Percentiles rank a stretch among this genome's conserved stretches.
These are phyloP conservation scores for Nevesoporus exiguus DNA, from an alignment of 768 basidiomycete species.

Conservation along the genomic window DNA sequence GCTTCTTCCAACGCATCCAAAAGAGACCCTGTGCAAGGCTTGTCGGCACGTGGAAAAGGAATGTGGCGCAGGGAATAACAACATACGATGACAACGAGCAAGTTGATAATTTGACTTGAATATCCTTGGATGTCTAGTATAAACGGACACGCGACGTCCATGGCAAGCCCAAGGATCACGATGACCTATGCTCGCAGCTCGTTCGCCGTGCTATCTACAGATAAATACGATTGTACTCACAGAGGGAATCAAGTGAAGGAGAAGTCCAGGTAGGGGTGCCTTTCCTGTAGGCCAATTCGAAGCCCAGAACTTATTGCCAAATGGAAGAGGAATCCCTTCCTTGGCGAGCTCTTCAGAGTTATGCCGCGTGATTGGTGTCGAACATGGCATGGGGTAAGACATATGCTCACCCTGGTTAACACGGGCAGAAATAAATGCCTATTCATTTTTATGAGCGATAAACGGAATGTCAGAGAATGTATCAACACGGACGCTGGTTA, in stretches of 20 bases:
- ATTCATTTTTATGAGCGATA: neutral
- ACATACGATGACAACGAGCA: conserved; percentile 48
- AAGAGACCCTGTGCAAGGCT: conserved; percentile 44
- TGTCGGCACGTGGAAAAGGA: neutral
- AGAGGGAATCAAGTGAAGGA: conserved; percentile 53
- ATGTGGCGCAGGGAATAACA: conserved; percentile 26
- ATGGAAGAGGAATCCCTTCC: conserved; percentile 59
- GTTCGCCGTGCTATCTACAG: neutral
- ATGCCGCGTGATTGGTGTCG: neutral
- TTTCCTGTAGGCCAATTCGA: conserved; percentile 59
- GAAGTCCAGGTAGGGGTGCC: conserved; percentile 50
- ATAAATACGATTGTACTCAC: conserved; percentile 22
- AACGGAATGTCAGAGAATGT: neutral
- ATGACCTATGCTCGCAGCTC: conserved; percentile 37
- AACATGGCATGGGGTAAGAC: neutral
- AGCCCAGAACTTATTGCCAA: conserved; percentile 57
- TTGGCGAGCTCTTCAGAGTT: conserved; percentile 48
- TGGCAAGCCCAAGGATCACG: conserved; percentile 53
- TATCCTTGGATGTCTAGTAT: conserved; percentile 51
- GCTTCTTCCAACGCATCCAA: conserved; percentile 52
- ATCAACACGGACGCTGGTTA: conserved; percentile 25
- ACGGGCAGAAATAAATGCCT: conserved; percentile 50
- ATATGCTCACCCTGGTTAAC: conserved; percentile 45
- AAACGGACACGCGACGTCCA: conserved; percentile 52
- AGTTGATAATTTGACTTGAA: conserved; percentile 51